Base-by-base conservation (phyloP, 2,329 filamentous ascomycete species). In the Plenodomus biglobosus region DNA sequence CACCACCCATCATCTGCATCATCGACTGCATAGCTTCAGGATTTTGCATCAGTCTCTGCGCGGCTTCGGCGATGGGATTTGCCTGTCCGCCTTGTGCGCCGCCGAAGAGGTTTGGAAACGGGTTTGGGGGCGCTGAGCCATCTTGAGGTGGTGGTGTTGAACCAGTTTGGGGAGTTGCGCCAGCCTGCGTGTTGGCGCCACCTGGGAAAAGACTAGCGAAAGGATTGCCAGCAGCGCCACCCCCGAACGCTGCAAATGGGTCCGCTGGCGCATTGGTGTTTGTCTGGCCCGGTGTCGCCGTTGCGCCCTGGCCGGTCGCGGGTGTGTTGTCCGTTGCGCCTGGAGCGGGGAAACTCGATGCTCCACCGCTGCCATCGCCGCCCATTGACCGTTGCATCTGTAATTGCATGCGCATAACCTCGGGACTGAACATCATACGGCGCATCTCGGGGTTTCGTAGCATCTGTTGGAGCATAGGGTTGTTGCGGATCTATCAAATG, bases 361-460 rank as follows among this genome's bases (percentile, higher is more conserved):
- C 50, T 73, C 78, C 49, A 74, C 41, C 76, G 77, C 46, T 63
- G 8, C 61, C 50, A 19, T 39, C 38, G 77, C 80, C 75, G 6
- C 76, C 76, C 76, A 85, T 82, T 48, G 75, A 73, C 50, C 88
- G 81, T 68, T 92, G 87, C 84, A 97, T 87, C 53, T 90, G 85
- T 64, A 90, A 83, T 62, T 92, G 90, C 70, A 88, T 85, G 48
- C 90, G 81, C 56, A 99, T 83, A 61, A 90, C 85, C 38, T 90
- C 84, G 3, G 94, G 94, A 67, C 95, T 91, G 53, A 90, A 92
- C 80, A 99, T 86, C 88, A 97, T 94, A 42, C 88, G 82, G 64
- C 94, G 84, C 75, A 97, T 91, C 55, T 91, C 83, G 0, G 92
- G 92, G 19, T 92, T 94, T 52, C 90, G 86, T 63, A 99, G 83